Conservation (phyloP, 805 yeast genomes). For the Priceomyces castillae region DNA sequence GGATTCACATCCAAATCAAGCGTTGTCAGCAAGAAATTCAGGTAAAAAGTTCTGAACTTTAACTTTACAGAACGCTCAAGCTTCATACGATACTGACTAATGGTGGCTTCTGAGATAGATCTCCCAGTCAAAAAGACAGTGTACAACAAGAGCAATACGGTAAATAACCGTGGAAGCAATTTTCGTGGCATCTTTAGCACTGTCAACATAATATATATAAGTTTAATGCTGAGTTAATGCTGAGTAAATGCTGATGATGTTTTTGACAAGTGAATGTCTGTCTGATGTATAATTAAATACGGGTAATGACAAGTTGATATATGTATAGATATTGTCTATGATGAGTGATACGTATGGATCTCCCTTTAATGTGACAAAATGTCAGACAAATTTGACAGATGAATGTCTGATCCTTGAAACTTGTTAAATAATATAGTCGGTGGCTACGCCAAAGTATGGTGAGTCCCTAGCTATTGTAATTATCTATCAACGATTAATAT, state of each 20-base stretch:
- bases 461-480: no score
- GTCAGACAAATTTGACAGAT: no score
- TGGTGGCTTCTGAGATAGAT: conserved; percentile 6
- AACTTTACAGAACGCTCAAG: conserved; percentile 16
- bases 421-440: no score
- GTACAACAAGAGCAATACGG: conserved; percentile 9
- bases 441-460: no score
- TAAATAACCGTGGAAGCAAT: conserved; percentile 9
- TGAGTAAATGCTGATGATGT: neutral
- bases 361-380: no score
- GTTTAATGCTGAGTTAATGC: neutral
- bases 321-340: no score
- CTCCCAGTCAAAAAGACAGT: conserved; percentile 8
- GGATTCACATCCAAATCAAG: conserved; percentile 15
- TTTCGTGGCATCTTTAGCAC: conserved; percentile 10
- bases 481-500: no score
- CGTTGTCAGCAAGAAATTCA: conserved; percentile 17
- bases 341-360: no score
- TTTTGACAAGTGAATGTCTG: no score
- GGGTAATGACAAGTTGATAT: no score
- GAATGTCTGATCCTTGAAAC: no score
- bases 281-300: no score
- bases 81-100: conserved; percentile 12
- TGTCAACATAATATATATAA: conserved; percentile 6
- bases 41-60: conserved; percentile 16